A percentile compares a stretch with the other conserved stretches of the same genome.
Conservation (phyloP, 768 basidiomycete species). For the Suillus alpinus region DNA sequence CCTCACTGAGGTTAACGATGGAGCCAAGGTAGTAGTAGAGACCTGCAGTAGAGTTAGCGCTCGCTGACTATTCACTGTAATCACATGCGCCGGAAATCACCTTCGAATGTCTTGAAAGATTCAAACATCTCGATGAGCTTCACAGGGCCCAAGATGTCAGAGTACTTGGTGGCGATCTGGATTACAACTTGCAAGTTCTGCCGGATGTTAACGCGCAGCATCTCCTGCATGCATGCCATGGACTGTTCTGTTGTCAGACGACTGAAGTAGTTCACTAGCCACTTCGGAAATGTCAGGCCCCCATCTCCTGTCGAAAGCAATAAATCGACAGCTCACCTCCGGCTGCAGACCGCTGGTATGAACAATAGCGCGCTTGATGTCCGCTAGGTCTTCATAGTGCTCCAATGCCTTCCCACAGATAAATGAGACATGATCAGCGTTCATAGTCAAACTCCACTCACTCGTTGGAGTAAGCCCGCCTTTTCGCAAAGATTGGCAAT, state of each 20-base stretch:
- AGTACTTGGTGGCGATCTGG: slow-evolving; percentile 98
- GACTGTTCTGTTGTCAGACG: slow-evolving; percentile 96
- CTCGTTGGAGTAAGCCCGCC: slow-evolving; percentile 91
- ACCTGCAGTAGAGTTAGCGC: slow-evolving; percentile 38
- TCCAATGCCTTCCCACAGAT: slow-evolving; percentile 77
- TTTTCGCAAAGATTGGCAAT: slow-evolving; percentile 99
- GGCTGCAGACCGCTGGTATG: slow-evolving; percentile 82
- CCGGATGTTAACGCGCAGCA: slow-evolving; percentile 94
- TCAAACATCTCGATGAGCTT: slow-evolving; percentile 99
- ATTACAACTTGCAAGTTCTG: slow-evolving; percentile 96
- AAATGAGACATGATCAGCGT: slow-evolving; percentile 7
- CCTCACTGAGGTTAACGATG: slow-evolving; percentile 93
- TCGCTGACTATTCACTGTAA: neutral
- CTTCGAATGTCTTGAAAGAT: slow-evolving; percentile 95
- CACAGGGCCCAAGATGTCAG: slow-evolving; percentile 94
- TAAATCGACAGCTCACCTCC: slow-evolving; percentile 53
- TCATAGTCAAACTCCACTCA: slow-evolving; percentile 33
- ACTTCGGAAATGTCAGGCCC: slow-evolving; percentile 42
- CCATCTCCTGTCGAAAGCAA: slow-evolving; percentile 3
- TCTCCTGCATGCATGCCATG: slow-evolving; percentile 93
- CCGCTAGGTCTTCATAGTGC: slow-evolving; percentile 96
- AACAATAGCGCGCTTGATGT: slow-evolving; percentile 97
- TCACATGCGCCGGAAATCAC: slow-evolving; percentile 30
- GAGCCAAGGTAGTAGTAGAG: slow-evolving; percentile 99
- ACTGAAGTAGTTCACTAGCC: slow-evolving; percentile 97